phyloP scores from a whole-genome alignment of 768 basidiomycete genomes.

The Boletus sp. region DNA sequence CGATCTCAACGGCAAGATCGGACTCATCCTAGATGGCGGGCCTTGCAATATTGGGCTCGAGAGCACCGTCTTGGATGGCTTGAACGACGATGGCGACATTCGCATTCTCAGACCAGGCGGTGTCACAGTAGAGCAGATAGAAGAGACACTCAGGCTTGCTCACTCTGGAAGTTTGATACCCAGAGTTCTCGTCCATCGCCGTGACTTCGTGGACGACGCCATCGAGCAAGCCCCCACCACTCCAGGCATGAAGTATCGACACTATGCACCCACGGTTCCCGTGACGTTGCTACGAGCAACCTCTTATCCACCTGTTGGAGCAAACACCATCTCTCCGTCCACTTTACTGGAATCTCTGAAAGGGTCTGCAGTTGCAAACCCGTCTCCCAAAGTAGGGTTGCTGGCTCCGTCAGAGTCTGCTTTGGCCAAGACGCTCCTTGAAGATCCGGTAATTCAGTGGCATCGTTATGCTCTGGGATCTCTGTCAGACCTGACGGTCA shows the following conservation, averaged over 20 bases:
- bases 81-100: constrained; percentile 69
- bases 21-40: constrained; percentile 89
- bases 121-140: constrained; percentile 84
- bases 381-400: constrained; percentile 54
- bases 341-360: constrained; percentile 45
- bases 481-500: constrained; percentile 54
- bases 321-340: constrained; percentile 28
- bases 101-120: constrained; percentile 91
- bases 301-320: constrained; percentile 39
- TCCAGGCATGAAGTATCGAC: constrained; percentile 98
- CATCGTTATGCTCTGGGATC: constrained; percentile 49
- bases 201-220: constrained; percentile 69
- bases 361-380: constrained; percentile 5
- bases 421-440: constrained; percentile 29
- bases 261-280: constrained; percentile 90
- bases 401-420: constrained; percentile 60
- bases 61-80: constrained; percentile 91
- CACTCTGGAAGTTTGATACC: constrained; percentile 41
- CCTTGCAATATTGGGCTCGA: constrained; percentile 87
- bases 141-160: constrained; percentile 48
- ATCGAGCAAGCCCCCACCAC: constrained; percentile 84
- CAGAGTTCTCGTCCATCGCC: constrained; percentile 69
- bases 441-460: constrained; percentile 48
- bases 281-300: constrained; percentile 68
- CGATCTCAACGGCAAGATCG: constrained; percentile 74